A percentile compares a stretch with the other conserved stretches of the same genome.
These are phyloP conservation scores for Mucor velutinosus DNA, from an alignment of 371 early-diverging fungal species.

Conservation along the genomic window DNA sequence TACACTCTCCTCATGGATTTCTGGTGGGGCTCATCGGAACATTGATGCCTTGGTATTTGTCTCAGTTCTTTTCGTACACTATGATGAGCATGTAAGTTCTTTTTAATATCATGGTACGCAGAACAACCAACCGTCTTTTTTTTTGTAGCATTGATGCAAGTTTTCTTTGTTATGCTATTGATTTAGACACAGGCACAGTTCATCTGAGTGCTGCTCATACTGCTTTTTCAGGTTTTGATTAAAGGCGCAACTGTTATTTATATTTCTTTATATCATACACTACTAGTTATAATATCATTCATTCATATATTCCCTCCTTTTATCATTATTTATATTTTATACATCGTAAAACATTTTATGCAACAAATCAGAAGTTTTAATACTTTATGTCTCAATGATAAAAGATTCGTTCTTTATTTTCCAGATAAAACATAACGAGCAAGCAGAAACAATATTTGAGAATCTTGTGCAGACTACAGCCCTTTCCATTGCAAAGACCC, in stretches of 20 bases:
- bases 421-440: too few species aligned
- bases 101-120: neutral
- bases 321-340: too few species aligned
- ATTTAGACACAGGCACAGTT: constrained; percentile 72
- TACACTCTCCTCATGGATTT: constrained; percentile 71
- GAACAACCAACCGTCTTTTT: neutral
- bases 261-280: too few species aligned
- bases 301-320: too few species aligned
- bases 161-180: constrained; percentile 81
- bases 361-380: too few species aligned
- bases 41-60: constrained; percentile 68
- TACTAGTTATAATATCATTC: too few species aligned
- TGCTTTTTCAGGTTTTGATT: constrained; percentile 32
- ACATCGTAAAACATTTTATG: too few species aligned
- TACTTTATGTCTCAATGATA: too few species aligned
- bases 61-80: constrained; percentile 69
- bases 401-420: too few species aligned
- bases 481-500: too few species aligned
- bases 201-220: constrained; percentile 44
- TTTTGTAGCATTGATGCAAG: constrained; percentile 72
- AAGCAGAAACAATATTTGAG: too few species aligned
- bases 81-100: constrained; percentile 77
- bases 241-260: neutral
- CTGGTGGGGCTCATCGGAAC: constrained; percentile 66
- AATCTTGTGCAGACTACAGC: too few species aligned